These are phyloP conservation scores for Trypanosoma avium DNA, from an alignment of 208 protist genomes.

Conservation along the genomic window DNA sequence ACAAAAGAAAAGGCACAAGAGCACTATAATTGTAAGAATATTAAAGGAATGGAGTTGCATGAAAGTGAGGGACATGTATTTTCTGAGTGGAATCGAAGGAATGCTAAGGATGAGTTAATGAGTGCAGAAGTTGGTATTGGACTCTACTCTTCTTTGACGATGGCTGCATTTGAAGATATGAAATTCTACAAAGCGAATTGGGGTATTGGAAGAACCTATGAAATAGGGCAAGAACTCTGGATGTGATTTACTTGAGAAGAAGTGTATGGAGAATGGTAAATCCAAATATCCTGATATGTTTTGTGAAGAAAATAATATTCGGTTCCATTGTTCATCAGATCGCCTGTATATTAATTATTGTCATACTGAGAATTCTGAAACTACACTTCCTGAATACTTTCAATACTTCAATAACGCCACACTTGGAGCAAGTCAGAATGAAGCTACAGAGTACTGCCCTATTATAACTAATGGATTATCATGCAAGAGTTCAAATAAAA, in stretches of 20 bases:
- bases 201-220: slow-evolving; percentile 60
- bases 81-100: slow-evolving; percentile 90
- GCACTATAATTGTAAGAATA: slow-evolving; percentile 67
- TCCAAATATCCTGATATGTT: slow-evolving; percentile 53
- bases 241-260: slow-evolving; percentile 48
- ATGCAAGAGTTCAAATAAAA: background rate
- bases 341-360: background rate
- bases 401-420: too few species aligned
- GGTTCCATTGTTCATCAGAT: background rate
- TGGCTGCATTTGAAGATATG: slow-evolving; percentile 78
- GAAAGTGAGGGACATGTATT: slow-evolving; percentile 36
- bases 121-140: slow-evolving; percentile 16
- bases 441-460: too few species aligned
- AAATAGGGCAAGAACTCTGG: slow-evolving; percentile 63
- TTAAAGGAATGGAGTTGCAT: slow-evolving; percentile 76
- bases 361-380: background rate
- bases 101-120: slow-evolving; percentile 88
- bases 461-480: too few species aligned
- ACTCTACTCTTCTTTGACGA: slow-evolving; percentile 75
- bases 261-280: slow-evolving; percentile 36
- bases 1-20: slow-evolving; percentile 34
- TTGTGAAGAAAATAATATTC: slow-evolving; percentile 15
- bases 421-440: too few species aligned
- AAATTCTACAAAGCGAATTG: slow-evolving; percentile 80
- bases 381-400: too few species aligned